Conservation (phyloP, 257 asterid species). For the Solanum ossicruentum region DNA sequence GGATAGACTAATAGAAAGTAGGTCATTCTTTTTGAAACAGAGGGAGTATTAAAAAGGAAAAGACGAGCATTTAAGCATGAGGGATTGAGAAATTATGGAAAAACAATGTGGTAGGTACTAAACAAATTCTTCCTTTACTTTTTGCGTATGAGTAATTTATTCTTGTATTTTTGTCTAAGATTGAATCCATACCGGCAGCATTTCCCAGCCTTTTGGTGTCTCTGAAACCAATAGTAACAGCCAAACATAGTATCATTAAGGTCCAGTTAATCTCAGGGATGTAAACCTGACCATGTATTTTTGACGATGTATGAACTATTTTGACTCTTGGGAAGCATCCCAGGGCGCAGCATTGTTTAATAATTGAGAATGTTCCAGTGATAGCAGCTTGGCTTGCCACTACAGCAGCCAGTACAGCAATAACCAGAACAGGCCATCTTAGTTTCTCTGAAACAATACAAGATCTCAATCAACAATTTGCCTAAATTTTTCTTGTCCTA, state of each 20-base stretch:
- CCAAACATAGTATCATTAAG: slow-evolving; percentile 72
- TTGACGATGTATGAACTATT: slow-evolving; percentile 77
- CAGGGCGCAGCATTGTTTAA: slow-evolving; percentile 80
- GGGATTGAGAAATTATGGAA: not conserved
- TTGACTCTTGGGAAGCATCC: slow-evolving; percentile 87
- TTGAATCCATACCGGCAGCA: slow-evolving; percentile 58
- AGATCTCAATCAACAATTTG: not conserved
- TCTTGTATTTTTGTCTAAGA: not conserved
- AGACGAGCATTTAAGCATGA: not conserved
- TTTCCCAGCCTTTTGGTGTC: slow-evolving; percentile 80
- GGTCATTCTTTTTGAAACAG: no score
- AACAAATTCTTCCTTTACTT: not conserved
- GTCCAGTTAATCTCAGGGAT: slow-evolving; percentile 92
- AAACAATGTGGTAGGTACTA: not conserved
- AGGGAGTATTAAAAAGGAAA: not conserved
- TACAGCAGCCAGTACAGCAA: slow-evolving; percentile 88
- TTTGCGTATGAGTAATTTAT: not conserved
- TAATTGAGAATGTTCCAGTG: slow-evolving; percentile 85
- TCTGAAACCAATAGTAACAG: slow-evolving; percentile 82
- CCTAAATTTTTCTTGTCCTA: not conserved
- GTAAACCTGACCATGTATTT: slow-evolving; percentile 89
- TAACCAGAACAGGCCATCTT: slow-evolving; percentile 89
- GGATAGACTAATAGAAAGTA: no score
- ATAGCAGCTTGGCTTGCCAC: slow-evolving; percentile 95
- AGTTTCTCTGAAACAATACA: slow-evolving; percentile 14